phyloP scores from a whole-genome alignment of 225 moss, liverwort and hornwort genomes.

The Bryoerythrophyllum caledonicum region DNA sequence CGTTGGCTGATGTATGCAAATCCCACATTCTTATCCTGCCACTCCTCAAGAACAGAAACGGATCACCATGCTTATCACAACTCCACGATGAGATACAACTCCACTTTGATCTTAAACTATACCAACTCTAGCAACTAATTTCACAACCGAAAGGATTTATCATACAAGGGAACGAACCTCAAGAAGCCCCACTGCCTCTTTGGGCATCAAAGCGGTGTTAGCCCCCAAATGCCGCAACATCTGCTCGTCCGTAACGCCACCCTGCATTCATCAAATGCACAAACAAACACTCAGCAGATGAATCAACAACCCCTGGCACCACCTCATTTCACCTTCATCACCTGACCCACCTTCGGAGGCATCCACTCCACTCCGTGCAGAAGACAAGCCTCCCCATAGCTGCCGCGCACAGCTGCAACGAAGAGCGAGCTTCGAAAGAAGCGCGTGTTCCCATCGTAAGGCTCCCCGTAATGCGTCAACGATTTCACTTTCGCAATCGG shows the following conservation, averaged over 20 bases:
- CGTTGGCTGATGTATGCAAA: slow-evolving; percentile 91
- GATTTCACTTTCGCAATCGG: slow-evolving; percentile 76
- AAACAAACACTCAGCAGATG: no score
- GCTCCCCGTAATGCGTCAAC: slow-evolving; percentile 94
- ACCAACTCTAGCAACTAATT: not conserved
- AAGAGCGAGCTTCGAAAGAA: slow-evolving; percentile 93
- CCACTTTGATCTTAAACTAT: not conserved
- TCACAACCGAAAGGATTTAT: not conserved
- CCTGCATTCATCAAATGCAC: slow-evolving; percentile 32
- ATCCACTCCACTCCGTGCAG: slow-evolving; percentile 87
- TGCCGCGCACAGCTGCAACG: slow-evolving; percentile 89
- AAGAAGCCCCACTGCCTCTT: slow-evolving; percentile 74
- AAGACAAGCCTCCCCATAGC: slow-evolving; percentile 87
- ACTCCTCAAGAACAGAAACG: not conserved
- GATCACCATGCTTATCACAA: not conserved
- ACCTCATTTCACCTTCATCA: not conserved
- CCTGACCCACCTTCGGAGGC: slow-evolving; percentile 77
- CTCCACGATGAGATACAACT: slow-evolving; percentile 2
- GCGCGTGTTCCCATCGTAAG: slow-evolving; percentile 86
- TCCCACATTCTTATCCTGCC: slow-evolving; percentile 75
- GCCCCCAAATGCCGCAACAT: slow-evolving; percentile 72
- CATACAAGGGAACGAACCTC: slow-evolving; percentile 50
- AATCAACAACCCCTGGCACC: not conserved
- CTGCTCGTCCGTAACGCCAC: slow-evolving; percentile 87
- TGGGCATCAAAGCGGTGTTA: slow-evolving; percentile 58